Evolutionary conservation across 2,329 filamentous ascomycete species (phyloP).

Genomic region (Paecilomyces fulvus): DNA sequence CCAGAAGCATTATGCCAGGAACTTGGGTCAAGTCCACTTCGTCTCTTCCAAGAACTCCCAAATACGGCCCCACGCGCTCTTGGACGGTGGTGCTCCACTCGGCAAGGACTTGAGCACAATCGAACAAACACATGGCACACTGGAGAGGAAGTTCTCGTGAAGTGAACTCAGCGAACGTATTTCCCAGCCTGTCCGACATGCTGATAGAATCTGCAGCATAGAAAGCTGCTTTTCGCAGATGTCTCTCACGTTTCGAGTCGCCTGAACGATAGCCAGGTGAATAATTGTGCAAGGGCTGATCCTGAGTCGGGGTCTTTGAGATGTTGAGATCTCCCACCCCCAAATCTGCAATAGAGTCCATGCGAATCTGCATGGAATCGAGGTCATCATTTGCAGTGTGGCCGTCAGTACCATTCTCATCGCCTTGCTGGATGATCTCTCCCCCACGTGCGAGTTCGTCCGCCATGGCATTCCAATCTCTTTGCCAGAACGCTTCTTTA

Average conservation of each 20-base stretch:
- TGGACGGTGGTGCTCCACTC: conserved; percentile 93
- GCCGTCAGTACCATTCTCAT: conserved; percentile 30
- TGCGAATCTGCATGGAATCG: conserved; percentile 13
- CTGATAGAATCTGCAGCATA: conserved; percentile 87
- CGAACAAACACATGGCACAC: conserved; percentile 84
- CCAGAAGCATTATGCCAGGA: conserved; percentile 79
- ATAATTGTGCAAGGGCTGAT: conserved; percentile 20
- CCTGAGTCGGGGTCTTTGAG: conserved; percentile 27
- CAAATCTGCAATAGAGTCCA: conserved; percentile 28
- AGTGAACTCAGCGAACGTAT: conserved; percentile 75
- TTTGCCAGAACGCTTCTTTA: conserved; percentile 89
- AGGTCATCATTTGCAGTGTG: conserved; percentile 12
- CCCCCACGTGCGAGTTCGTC: conserved; percentile 72
- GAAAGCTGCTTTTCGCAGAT: conserved; percentile 87
- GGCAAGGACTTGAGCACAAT: conserved; percentile 86
- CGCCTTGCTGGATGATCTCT: conserved; percentile 66
- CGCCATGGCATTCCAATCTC: conserved; percentile 86
- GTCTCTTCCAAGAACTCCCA: conserved; percentile 79
- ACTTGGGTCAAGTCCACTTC: conserved; percentile 70
- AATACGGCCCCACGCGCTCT: conserved; percentile 80
- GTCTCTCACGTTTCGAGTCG: conserved; percentile 66
- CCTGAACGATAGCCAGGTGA: conserved; percentile 25
- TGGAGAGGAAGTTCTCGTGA: conserved; percentile 82
- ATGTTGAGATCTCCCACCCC: conserved; percentile 29
- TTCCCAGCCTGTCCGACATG: conserved; percentile 77